These are phyloP conservation scores for Cryptosporidium ubiquitum DNA, from an alignment of 169 alveolate genomes.

Conservation along the genomic window DNA sequence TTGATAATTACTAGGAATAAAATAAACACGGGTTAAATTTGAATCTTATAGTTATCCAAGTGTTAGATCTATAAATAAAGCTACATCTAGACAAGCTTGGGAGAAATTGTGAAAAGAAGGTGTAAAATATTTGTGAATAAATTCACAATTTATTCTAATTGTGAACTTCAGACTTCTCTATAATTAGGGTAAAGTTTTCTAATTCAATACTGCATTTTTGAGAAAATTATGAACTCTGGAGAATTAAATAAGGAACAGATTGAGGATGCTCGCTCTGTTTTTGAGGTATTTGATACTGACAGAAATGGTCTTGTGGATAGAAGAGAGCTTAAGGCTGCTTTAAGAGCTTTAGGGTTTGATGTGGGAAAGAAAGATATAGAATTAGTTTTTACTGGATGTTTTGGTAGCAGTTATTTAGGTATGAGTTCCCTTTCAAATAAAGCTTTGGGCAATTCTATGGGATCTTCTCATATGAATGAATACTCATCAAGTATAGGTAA, in stretches of 20 bases:
- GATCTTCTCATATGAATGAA: background rate
- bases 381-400: slow-evolving; percentile 78
- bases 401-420: slow-evolving; percentile 11
- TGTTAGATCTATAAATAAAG: background rate
- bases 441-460: background rate
- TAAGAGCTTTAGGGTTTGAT: slow-evolving; percentile 90
- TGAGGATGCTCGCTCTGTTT: slow-evolving; percentile 87
- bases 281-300: slow-evolving; percentile 89
- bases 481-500: background rate
- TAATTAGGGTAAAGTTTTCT: too few relatives aligned
- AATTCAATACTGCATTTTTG: background rate
- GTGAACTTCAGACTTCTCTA: background rate
- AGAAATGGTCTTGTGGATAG: slow-evolving; percentile 85
- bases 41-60: background rate
- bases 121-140: too few relatives aligned
- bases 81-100: too few relatives aligned
- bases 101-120: too few relatives aligned
- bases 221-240: background rate
- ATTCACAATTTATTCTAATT: background rate
- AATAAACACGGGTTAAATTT: background rate
- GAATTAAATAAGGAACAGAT: slow-evolving; percentile 87
- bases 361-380: slow-evolving; percentile 87
- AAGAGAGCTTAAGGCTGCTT: slow-evolving; percentile 89
- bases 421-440: slow-evolving; percentile 19
- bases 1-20: too few relatives aligned